A percentile compares a stretch with the other conserved stretches of the same genome.
phyloP scores from a whole-genome alignment of 2,329 filamentous ascomycete genomes.

The Colletotrichum gigasporum region DNA sequence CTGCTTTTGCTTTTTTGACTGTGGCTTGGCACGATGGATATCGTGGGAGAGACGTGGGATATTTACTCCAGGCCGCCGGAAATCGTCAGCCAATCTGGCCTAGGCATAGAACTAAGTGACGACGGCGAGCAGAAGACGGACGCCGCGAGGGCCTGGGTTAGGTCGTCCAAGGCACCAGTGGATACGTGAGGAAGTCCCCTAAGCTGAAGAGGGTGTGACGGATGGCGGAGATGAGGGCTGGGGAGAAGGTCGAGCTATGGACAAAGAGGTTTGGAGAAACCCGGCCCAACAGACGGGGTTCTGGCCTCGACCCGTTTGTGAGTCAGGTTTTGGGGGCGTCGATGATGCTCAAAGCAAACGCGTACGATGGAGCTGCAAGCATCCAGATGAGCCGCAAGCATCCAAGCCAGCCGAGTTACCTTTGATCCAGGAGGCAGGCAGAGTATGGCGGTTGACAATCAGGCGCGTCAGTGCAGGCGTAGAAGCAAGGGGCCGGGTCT shows the following conservation, averaged over 20 bases:
- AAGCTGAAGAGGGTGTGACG: slow-evolving; percentile 3
- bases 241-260: not conserved
- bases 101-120: not conserved
- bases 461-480: slow-evolving; percentile 5
- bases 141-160: not conserved
- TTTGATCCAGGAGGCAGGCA: not conserved
- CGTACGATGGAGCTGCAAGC: not conserved
- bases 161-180: too few species aligned
- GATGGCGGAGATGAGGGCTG: slow-evolving; percentile 11
- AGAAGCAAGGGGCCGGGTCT: not conserved
- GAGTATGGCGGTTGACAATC: not conserved
- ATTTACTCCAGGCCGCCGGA: not conserved
- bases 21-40: not conserved
- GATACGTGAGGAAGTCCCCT: not conserved
- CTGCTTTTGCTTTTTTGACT: not conserved
- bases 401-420: not conserved
- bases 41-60: not conserved
- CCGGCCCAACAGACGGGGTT: not conserved
- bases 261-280: not conserved
- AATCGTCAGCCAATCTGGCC: not conserved
- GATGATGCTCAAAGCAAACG: slow-evolving; percentile 11
- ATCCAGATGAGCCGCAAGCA: not conserved
- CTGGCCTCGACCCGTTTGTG: not conserved
- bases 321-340: not conserved
- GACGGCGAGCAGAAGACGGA: not conserved